These are phyloP conservation scores for Suillus plorans DNA, from an alignment of 768 basidiomycete genomes.

Conservation along the genomic window DNA sequence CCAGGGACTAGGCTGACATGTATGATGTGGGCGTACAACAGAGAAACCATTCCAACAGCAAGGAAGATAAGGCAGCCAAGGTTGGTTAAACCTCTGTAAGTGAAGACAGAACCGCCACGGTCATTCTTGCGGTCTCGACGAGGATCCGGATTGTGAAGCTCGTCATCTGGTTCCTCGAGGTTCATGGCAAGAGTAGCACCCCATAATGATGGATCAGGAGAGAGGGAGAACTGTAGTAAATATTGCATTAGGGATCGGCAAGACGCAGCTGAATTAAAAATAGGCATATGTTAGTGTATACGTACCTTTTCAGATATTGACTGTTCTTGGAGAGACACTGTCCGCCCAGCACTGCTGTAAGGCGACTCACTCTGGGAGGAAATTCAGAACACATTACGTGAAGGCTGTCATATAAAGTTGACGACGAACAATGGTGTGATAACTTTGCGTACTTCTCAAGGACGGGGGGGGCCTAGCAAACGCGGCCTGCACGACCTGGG, in stretches of 20 bases:
- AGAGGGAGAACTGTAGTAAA: conserved; percentile 60
- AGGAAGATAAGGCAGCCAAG: conserved; percentile 65
- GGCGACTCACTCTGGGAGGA: conserved; percentile 40
- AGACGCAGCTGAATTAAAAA: background rate
- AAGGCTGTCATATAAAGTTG: background rate
- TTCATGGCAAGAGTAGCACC: conserved; percentile 62
- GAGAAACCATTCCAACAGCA: conserved; percentile 48
- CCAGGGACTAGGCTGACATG: conserved; percentile 1
- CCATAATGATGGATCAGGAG: conserved; percentile 73
- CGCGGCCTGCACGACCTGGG: conserved; percentile 40
- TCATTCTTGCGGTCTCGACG: conserved; percentile 58
- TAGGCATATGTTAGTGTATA: background rate
- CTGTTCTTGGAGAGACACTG: conserved; percentile 25
- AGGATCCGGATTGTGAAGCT: conserved; percentile 74
- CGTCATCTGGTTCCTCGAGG: conserved; percentile 62
- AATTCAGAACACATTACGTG: background rate
- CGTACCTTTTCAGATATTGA: conserved; percentile 63
- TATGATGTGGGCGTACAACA: conserved; percentile 50
- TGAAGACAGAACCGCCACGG: conserved; percentile 57
- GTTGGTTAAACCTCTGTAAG: conserved; percentile 69
- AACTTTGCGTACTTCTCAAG: conserved; percentile 39
- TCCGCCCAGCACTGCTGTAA: conserved; percentile 35
- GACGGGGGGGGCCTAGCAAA: conserved; percentile 40
- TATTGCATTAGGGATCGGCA: background rate
- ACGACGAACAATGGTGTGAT: conserved; percentile 40